These are phyloP conservation scores for Botrytis porri DNA, from an alignment of 2,329 filamentous ascomycete species.

Conservation along the genomic window DNA sequence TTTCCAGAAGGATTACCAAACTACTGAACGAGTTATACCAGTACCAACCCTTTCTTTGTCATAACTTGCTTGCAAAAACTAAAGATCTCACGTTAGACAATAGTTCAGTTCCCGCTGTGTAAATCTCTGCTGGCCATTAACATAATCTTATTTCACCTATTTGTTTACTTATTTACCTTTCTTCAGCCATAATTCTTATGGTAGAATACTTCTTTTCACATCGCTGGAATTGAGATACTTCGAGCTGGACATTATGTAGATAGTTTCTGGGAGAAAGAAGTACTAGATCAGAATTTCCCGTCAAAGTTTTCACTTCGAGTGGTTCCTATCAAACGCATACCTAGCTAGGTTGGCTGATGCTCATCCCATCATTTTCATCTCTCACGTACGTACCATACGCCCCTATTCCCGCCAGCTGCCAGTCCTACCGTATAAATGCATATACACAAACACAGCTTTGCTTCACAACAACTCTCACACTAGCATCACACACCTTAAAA, in stretches of 20 bases:
- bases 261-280: not conserved
- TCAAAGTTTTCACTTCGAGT: no score
- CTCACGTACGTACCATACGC: not conserved
- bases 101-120: not conserved
- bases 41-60: rapidly evolving
- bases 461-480: no score
- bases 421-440: not conserved
- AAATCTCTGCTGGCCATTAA: not conserved
- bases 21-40: no score
- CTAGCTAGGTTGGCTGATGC: no score
- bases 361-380: not conserved
- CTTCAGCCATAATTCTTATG: not conserved
- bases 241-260: not conserved
- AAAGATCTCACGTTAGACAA: not conserved
- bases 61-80: not conserved
- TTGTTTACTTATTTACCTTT: not conserved
- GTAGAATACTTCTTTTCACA: not conserved
- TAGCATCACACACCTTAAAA: no score
- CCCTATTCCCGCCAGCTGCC: not conserved
- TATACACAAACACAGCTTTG: not conserved
- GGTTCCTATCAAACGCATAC: no score
- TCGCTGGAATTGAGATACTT: not conserved
- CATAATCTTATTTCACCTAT: not conserved
- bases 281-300: not conserved
- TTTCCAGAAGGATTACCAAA: not conserved